These are phyloP conservation scores for Psidium friedrichsthalianum DNA, from an alignment of 345 rosid species.

Conservation along the genomic window DNA sequence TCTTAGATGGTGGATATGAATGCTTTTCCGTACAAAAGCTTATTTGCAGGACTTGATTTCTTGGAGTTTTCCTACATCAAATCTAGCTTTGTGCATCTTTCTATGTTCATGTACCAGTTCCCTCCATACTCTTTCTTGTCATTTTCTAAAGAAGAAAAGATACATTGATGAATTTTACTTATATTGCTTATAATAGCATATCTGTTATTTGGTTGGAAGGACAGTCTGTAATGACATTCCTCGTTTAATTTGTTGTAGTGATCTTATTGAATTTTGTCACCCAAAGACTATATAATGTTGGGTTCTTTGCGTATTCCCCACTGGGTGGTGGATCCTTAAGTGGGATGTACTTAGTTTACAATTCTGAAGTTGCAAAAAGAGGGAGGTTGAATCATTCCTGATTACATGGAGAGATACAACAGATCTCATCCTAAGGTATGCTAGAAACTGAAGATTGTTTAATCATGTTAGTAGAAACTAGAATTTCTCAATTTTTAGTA, in stretches of 20 bases:
- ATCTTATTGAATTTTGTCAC: conserved; percentile 84
- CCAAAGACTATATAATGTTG: conserved; percentile 74
- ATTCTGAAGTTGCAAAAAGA: conserved; percentile 58
- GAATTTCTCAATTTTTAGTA: no score
- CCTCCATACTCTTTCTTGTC: no score
- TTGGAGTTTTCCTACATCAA: neutral
- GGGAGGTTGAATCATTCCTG: conserved; percentile 77
- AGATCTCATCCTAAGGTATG: conserved; percentile 59
- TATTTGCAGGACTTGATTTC: neutral
- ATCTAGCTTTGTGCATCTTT: neutral
- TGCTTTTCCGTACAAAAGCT: neutral
- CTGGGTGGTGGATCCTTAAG: no score
- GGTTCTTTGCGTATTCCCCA: conserved; percentile 82
- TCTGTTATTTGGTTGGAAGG: neutral
- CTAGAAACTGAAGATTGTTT: neutral
- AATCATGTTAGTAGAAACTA: neutral
- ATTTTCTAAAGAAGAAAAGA: no score
- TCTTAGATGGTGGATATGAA: neutral
- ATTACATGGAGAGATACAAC: conserved; percentile 81
- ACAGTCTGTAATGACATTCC: neutral
- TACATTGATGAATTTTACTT: no score
- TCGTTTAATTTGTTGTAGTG: conserved; percentile 28
- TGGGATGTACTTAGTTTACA: conserved; percentile 59
- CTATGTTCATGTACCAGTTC: neutral
- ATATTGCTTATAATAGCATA: no score